Evolutionary conservation across 129 eudicot species (phyloP).

Genomic region (Chrysanthemum seticuspe): DNA sequence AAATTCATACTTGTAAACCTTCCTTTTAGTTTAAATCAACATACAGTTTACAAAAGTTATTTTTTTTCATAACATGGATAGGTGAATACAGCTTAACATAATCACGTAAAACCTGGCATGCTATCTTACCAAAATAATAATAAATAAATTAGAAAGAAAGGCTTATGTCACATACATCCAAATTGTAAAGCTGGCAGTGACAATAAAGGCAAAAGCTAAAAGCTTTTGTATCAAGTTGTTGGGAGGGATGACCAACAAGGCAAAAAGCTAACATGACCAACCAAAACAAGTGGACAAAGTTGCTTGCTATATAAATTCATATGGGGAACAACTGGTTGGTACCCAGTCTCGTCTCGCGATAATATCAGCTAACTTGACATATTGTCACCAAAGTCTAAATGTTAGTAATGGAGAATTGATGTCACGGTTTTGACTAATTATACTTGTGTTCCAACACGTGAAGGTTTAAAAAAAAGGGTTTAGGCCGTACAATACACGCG

Average conservation of each 20-base stretch:
- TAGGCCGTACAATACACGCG: too few species aligned
- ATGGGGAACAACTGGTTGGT: not conserved
- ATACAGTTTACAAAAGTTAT: too few species aligned
- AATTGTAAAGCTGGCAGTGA: slow-evolving; percentile 5
- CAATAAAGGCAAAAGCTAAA: not conserved
- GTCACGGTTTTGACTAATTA: too few species aligned
- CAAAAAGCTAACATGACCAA: slow-evolving; percentile 3
- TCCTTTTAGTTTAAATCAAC: too few species aligned
- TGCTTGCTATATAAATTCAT: slow-evolving; percentile 1
- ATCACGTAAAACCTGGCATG: not conserved
- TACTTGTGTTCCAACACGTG: too few species aligned
- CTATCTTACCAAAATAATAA: not conserved
- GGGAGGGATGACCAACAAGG: not conserved
- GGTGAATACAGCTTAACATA: not conserved
- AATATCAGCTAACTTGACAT: not conserved
- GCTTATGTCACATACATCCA: not conserved
- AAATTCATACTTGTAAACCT: too few species aligned
- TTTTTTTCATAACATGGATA: too few species aligned
- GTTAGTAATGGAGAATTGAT: too few species aligned
- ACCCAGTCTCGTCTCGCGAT: not conserved
- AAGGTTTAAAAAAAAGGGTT: too few species aligned
- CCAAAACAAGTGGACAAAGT: slow-evolving; percentile 3
- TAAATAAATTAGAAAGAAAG: not conserved
- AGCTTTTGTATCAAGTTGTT: not conserved
- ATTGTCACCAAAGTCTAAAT: not conserved